Evolutionary conservation across 78 protist species (phyloP).

Genomic region (Bodo saltans): DNA sequence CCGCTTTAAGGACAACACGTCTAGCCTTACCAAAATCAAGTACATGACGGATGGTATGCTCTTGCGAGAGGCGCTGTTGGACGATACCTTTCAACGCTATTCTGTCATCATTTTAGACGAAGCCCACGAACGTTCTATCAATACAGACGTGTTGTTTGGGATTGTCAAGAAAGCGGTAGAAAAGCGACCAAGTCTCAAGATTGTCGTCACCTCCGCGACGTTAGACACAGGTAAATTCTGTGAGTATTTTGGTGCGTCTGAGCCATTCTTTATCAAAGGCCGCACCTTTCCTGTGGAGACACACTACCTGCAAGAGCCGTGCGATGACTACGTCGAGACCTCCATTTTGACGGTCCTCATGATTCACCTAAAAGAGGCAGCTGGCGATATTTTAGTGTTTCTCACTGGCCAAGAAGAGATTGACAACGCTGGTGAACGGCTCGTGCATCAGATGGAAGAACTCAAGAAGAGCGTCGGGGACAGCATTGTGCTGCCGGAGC

Average conservation of each 20-base stretch:
- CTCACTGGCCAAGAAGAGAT: conserved; percentile 98
- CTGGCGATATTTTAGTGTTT: conserved; percentile 96
- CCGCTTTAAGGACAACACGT: conserved; percentile 96
- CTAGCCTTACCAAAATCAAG: conserved; percentile 84
- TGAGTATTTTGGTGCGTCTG: conserved; percentile 78
- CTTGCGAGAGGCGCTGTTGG: conserved; percentile 93
- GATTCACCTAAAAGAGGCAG: conserved; percentile 88
- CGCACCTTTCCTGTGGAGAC: conserved; percentile 87
- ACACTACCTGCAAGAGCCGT: conserved; percentile 87
- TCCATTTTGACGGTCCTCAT: conserved; percentile 92
- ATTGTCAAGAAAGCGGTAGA: conserved; percentile 71
- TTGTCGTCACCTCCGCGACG: conserved; percentile 97
- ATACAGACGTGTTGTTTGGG: conserved; percentile 98
- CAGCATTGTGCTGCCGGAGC: too few species aligned
- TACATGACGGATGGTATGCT: conserved; percentile 99
- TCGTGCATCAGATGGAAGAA: conserved; percentile 89
- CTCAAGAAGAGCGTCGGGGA: conserved; percentile 73
- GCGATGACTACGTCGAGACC: conserved; percentile 94
- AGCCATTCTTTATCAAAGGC: conserved; percentile 91
- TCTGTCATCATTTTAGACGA: conserved; percentile 91
- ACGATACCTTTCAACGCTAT: conserved; percentile 56
- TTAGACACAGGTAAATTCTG: conserved; percentile 95
- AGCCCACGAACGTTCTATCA: conserved; percentile 98
- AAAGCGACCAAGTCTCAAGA: conserved; percentile 76
- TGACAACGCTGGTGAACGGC: conserved; percentile 91